Base-by-base conservation (phyloP, 202 grass and related monocot genomes). In the Digitaria exilis region DNA sequence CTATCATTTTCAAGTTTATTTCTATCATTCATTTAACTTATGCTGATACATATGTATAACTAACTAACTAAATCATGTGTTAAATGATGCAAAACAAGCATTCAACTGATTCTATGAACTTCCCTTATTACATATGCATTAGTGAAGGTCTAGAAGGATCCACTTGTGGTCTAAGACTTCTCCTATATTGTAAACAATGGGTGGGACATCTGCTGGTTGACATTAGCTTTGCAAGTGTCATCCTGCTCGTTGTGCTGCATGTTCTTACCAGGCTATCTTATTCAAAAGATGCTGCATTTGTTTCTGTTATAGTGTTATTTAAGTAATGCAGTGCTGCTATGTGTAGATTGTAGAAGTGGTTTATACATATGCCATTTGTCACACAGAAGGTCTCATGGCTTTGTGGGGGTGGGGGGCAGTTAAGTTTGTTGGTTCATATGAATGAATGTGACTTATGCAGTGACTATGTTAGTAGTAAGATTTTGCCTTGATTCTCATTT, bases 181-280 rank as follows among this genome's bases (percentile, higher is more conserved):
- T 71, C 28, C 57, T 75, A 22, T 61, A 61, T 60, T 44, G 12
- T 83, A 29, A 54, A 52, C 8, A 80, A 18, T 43, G 5, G 16
- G 48, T 25, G 12, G 25, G 67, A 41, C 42, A 73, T 82, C 28
- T 28, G 52, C 56, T 46, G 29, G 41, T 67, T 52, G 9, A 54
- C 69, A 15, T 64, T 32, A 65, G 11, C 56, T 66, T 65, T 65
- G 68, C 44, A 12, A 43, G 69, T 21, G 7, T 37, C 64, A 54
- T 82, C 24, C 34, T 41, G 17, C 72, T 62, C 42, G 24, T 64
- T 64, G 4, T 31, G 30, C 64, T 19, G 6, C 17, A 34, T 58
- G 65, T 76, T 71, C 59, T 55, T 39, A 78, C 66, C 71, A 26
- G 45, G 14, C 3, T 54, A 76, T 71, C 56, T 35, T 58, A 71